Conservation (phyloP, 495 filamentous ascomycete species). For the Cryomyces antarcticus region DNA sequence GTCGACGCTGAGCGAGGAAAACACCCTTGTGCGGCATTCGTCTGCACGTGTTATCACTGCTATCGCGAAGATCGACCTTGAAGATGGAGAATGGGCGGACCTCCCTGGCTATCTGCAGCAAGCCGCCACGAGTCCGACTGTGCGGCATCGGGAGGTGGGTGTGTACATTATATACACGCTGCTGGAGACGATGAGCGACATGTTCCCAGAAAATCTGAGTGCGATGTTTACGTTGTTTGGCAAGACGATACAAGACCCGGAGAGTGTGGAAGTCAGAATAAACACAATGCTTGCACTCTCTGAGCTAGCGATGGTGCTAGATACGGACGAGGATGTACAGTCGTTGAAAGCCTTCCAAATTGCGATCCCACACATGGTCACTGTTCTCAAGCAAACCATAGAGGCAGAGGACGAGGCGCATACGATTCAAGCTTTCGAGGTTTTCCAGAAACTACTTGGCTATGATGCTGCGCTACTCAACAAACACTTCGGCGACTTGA, state of each 20-base stretch:
- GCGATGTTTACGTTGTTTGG: constrained; percentile 68
- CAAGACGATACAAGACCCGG: constrained; percentile 73
- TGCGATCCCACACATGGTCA: constrained; percentile 72
- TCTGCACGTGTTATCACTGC: constrained; percentile 72
- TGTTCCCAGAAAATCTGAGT: constrained; percentile 52
- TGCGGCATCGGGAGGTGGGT: constrained; percentile 69
- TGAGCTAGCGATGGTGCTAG: constrained; percentile 68
- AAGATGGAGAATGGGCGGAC: constrained; percentile 71
- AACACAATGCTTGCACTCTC: constrained; percentile 91
- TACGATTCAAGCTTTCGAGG: constrained; percentile 77
- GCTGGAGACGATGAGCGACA: constrained; percentile 63
- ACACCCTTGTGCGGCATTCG: constrained; percentile 58
- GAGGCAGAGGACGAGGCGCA: constrained; percentile 64
- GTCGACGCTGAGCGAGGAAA: constrained; percentile 57
- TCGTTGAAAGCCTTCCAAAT: constrained; percentile 52
- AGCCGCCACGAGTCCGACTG: constrained; percentile 47
- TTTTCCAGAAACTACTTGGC: constrained; percentile 87
- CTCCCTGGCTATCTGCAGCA: constrained; percentile 54
- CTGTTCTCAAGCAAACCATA: constrained; percentile 66
- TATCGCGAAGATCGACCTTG: constrained; percentile 68
- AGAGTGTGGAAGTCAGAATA: constrained; percentile 77
- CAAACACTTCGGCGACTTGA: constrained; percentile 69
- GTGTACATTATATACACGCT: constrained; percentile 85
- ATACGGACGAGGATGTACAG: constrained; percentile 60
- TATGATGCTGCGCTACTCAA: constrained; percentile 72